Evolutionary conservation across 805 yeast species (phyloP), one percentile per base, ranked within the genome.

Genomic region (Torulaspora quercuum): DNA sequence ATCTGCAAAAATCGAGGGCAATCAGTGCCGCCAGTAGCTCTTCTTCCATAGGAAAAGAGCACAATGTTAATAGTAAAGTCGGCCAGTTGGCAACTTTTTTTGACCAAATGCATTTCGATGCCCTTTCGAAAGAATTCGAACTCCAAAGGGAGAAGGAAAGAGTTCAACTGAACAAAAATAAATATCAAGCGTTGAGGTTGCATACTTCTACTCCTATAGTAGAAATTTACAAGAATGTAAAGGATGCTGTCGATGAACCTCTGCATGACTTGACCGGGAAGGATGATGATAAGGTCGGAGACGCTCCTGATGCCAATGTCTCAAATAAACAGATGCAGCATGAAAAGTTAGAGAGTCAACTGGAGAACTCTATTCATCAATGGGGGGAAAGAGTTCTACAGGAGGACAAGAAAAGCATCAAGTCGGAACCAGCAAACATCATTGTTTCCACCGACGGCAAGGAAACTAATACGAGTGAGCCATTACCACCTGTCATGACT

Each of bases 161-260:
- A 41, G 66, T 72, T 39, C 78, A 81, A 43, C 55, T 85, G 27
- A 69, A 76, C 28, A 69, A 64, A 45, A 71, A 78, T 48, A 73
- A 80, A 49, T 76, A 78, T 55, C 69, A 79, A 42, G 86, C 90
- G 0, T 65, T 70, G 9, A 88, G 92, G 5, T 75, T 86, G 33
- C 76, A 78, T 15, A 74, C 79, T 1, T 78, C 92, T 1, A 80
- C 75, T 41, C 97, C 98, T 0, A 82, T 86, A 38, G 97, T 89
- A 14, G 96, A 89, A 50, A 82, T 92, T 16, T 92, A 83, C 56
- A 80, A 86, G 48, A 81, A 85, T 52, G 92, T 85, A 8, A 79
- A 81, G 42, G 97, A 89, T 62, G 96, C 94, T 1, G 92, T 87
- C 5, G 82, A 76, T 37, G 78, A 72, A 39, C 68, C 67, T 11